Conservation (phyloP, 179 eudicot genomes). For the Patellifolia procumbens region DNA sequence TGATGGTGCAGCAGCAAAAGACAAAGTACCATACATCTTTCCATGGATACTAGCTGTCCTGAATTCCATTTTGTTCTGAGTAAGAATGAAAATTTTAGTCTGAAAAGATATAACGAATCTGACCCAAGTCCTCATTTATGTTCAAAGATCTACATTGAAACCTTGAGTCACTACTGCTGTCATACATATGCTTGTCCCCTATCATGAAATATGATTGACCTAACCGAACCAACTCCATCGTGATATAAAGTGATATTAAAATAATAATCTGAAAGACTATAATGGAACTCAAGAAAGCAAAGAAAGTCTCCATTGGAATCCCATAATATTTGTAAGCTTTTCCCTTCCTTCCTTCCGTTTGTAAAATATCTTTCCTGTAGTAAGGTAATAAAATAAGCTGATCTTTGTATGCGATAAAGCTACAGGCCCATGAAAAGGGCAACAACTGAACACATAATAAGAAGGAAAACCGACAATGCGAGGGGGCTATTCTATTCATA, state of each 20-base stretch:
- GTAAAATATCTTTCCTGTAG: slow-evolving; percentile 66
- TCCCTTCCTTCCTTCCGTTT: slow-evolving; percentile 40
- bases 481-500: slow-evolving; percentile 87
- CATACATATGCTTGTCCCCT: no score
- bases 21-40: no score
- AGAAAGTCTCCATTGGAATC: slow-evolving; percentile 81
- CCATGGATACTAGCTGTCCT: no score
- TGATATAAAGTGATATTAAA: slow-evolving; percentile 86
- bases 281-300: slow-evolving; percentile 83
- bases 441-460: slow-evolving; percentile 79
- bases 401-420: slow-evolving; percentile 51
- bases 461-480: slow-evolving; percentile 86
- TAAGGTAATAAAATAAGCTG: slow-evolving; percentile 83
- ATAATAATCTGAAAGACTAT: slow-evolving; percentile 98
- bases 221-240: slow-evolving; percentile 94
- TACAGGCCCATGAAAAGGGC: slow-evolving; percentile 85
- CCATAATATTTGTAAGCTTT: slow-evolving; percentile 71
- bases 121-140: slow-evolving; percentile 97
- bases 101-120: slow-evolving; percentile 84
- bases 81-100: slow-evolving; percentile 94
- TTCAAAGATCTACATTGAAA: slow-evolving; percentile 96
- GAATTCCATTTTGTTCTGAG: no score
- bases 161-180: no score
- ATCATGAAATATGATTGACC: no score
- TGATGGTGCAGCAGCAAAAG: slow-evolving; percentile 32